These are phyloP conservation scores for Aspergillus carlsbadensis DNA, from an alignment of 495 filamentous ascomycete genomes.

Conservation along the genomic window DNA sequence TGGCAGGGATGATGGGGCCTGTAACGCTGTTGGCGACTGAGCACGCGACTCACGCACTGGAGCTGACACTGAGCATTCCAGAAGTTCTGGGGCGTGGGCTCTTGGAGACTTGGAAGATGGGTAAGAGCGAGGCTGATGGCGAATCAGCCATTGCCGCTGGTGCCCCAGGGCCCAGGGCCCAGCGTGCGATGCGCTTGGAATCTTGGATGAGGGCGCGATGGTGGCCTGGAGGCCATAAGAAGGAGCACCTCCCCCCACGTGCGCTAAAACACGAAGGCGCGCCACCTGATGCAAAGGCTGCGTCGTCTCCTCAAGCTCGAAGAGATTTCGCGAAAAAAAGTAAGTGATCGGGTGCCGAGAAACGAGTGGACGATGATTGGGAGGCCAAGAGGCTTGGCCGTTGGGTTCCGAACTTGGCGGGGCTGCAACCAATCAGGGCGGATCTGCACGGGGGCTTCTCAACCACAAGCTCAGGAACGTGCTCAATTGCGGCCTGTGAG, in stretches of 20 bases:
- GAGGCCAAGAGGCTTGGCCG: slow-evolving; percentile 4
- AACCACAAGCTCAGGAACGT: slow-evolving; percentile 21
- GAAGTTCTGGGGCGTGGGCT: not conserved
- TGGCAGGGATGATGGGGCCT: not conserved
- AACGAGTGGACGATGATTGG: not conserved
- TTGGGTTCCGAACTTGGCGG: not conserved
- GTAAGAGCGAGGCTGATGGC: not conserved
- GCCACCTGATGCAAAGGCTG: not conserved
- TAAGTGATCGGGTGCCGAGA: not conserved
- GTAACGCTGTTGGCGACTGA: not conserved
- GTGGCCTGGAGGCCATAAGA: not conserved
- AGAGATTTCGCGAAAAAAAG: not conserved
- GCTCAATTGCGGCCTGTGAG: not conserved
- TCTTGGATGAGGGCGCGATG: not conserved
- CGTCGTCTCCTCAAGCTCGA: not conserved
- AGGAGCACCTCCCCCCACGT: not conserved
- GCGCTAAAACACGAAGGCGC: not conserved
- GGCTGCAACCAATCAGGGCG: not conserved
- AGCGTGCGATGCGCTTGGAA: not conserved
- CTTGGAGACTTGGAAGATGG: not conserved
- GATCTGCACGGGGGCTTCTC: not conserved
- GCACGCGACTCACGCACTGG: not conserved
- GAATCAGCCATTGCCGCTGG: not conserved
- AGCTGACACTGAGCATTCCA: not conserved
- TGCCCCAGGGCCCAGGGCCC: no score